phyloP scores from a whole-genome alignment of 2,329 filamentous ascomycete genomes.

The Calonectria henricotiae region DNA sequence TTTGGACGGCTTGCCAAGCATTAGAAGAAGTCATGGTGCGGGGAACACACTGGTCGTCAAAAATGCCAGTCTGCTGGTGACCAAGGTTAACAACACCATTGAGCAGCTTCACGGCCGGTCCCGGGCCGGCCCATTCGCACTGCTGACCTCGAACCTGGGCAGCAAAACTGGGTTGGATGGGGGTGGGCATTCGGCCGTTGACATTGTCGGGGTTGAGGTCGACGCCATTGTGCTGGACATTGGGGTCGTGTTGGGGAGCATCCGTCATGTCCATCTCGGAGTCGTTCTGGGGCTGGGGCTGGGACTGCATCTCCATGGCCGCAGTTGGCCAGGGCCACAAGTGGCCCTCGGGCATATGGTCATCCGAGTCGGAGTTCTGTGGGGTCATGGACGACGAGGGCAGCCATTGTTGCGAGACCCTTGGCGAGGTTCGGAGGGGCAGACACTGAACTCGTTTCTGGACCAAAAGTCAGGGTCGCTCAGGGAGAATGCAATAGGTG shows the following conservation, averaged over 20 bases:
- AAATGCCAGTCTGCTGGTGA: conserved; percentile 61
- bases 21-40: conserved; percentile 63
- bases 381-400: conserved; percentile 59
- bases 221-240: conserved; percentile 32
- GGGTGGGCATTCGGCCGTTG: conserved; percentile 71
- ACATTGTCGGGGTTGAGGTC: conserved; percentile 48
- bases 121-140: conserved; percentile 60
- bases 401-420: conserved; percentile 53
- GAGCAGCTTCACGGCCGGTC: conserved; percentile 55
- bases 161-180: conserved; percentile 73
- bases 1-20: conserved; percentile 70
- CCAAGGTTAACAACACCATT: conserved; percentile 60
- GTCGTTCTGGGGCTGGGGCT: conserved; percentile 52
- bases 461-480: conserved; percentile 12
- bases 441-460: conserved; percentile 72
- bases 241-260: conserved; percentile 51
- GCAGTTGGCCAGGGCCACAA: conserved; percentile 57
- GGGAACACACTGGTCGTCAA: conserved; percentile 65
- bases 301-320: conserved; percentile 37
- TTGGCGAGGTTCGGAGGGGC: conserved; percentile 66
- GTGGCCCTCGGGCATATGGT: conserved; percentile 54
- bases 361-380: conserved; percentile 61
- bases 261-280: conserved; percentile 70
- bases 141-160: conserved; percentile 70
- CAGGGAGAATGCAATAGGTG: not conserved